Percentiles rank a stretch among this genome's conserved stretches.
Evolutionary conservation across 176 grass and related monocot species (phyloP).

Genomic region (Chloris gayana): DNA sequence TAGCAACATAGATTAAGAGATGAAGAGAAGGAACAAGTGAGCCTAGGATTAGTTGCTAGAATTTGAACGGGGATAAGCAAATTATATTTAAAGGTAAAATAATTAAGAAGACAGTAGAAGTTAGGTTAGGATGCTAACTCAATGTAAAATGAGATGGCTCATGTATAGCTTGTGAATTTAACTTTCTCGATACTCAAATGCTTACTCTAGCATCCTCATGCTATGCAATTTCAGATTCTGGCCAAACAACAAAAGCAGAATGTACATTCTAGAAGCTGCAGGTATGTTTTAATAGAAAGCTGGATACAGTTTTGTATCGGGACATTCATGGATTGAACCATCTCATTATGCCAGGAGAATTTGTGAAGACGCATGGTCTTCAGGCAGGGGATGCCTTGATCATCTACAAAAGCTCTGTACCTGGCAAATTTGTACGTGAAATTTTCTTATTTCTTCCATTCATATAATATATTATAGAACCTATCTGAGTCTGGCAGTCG

Average conservation of each 20-base stretch:
- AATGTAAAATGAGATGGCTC: too few relatives aligned
- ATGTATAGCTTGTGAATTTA: not conserved
- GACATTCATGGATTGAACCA: constrained; percentile 3
- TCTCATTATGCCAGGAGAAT: constrained; percentile 57
- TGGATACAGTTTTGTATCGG: not conserved
- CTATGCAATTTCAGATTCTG: constrained; percentile 65
- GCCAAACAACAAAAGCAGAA: constrained; percentile 98
- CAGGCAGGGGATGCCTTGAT: constrained; percentile 69
- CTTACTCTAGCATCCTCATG: not conserved
- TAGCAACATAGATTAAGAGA: too few relatives aligned
- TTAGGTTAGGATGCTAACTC: too few relatives aligned
- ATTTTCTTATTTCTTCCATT: not conserved
- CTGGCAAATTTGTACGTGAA: constrained; percentile 64
- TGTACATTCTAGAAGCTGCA: constrained; percentile 89
- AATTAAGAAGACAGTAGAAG: too few relatives aligned
- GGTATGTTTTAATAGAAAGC: constrained; percentile 43
- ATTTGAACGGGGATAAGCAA: too few relatives aligned
- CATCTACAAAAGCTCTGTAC: constrained; percentile 59
- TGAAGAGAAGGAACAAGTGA: too few relatives aligned
- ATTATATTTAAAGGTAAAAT: too few relatives aligned
- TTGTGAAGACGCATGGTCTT: constrained; percentile 81
- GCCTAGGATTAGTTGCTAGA: too few relatives aligned
- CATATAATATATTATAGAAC: not conserved
- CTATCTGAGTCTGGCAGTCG: not conserved
- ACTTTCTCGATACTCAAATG: not conserved